Percentiles rank a stretch among this genome's conserved stretches.
phyloP scores from a whole-genome alignment of 164 flowering plant genomes.

The Annona cherimola region DNA sequence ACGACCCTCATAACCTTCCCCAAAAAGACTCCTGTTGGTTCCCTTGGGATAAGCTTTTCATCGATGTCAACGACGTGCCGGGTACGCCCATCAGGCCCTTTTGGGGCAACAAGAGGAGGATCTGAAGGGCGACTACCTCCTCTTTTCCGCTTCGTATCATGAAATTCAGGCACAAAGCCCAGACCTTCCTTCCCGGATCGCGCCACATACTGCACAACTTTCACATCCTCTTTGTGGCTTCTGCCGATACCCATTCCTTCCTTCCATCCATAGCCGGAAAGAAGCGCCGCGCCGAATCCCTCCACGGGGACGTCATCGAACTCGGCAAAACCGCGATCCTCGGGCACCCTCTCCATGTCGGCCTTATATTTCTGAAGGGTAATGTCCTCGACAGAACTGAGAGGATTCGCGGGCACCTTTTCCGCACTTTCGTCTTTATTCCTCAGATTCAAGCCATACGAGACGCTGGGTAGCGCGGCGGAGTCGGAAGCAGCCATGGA shows the following conservation, averaged over 20 bases:
- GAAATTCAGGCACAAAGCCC: constrained; percentile 32
- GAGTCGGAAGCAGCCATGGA: constrained; percentile 7
- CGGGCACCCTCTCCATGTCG: constrained; percentile 58
- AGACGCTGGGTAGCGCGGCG: constrained; percentile 17
- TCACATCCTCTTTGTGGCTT: constrained; percentile 58
- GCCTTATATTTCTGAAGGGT: constrained; percentile 45
- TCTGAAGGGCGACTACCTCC: constrained; percentile 3
- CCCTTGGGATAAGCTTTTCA: constrained; percentile 18
- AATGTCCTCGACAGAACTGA: constrained; percentile 20
- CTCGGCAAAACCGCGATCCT: constrained; percentile 49
- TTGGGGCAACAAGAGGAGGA: constrained; percentile 14
- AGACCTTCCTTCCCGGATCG: constrained; percentile 42
- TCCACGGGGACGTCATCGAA: constrained; percentile 60
- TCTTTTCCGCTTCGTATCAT: constrained; percentile 12
- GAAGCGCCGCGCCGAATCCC: constrained; percentile 62
- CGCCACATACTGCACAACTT: constrained; percentile 34
- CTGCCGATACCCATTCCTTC: constrained; percentile 70
- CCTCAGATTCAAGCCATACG: constrained; percentile 47
- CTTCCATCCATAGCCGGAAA: constrained; percentile 73
- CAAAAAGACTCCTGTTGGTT: constrained; percentile 14
- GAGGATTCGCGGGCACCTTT: not conserved
- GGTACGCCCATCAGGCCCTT: constrained; percentile 16
- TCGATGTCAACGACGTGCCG: constrained; percentile 14
- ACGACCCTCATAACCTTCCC: constrained; percentile 32
- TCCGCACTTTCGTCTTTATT: not conserved